These are phyloP conservation scores for Rugonectria rugulosa DNA, from an alignment of 2,329 filamentous ascomycete species.

Conservation along the genomic window DNA sequence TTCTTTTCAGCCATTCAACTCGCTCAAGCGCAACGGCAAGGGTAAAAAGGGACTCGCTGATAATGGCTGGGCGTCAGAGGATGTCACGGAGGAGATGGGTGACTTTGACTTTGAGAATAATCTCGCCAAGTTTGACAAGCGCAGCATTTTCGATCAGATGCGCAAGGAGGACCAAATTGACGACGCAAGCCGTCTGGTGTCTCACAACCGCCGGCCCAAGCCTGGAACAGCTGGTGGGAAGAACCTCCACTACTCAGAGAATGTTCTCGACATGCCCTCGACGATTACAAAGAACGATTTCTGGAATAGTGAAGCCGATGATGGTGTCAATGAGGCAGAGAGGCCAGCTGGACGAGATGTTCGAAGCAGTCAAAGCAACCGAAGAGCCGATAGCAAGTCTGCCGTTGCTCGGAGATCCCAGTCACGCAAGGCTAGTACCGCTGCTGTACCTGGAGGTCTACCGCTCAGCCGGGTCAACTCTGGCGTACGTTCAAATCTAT, in stretches of 20 bases:
- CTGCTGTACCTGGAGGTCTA: constrained; percentile 44
- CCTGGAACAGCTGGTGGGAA: constrained; percentile 81
- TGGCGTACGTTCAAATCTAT: constrained; percentile 46
- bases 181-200: constrained; percentile 89
- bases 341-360: constrained; percentile 58
- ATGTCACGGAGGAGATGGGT: constrained; percentile 91
- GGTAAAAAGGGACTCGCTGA: constrained; percentile 57
- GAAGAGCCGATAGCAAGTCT: constrained; percentile 62
- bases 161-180: constrained; percentile 86
- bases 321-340: constrained; percentile 58
- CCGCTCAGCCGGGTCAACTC: constrained; percentile 59
- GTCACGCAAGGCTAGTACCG: constrained; percentile 63
- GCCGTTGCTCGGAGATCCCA: constrained; percentile 58
- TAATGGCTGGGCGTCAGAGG: constrained; percentile 94
- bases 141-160: constrained; percentile 89
- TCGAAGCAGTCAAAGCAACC: constrained; percentile 58
- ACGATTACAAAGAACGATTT: constrained; percentile 56
- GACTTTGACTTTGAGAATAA: constrained; percentile 95
- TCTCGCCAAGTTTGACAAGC: constrained; percentile 94
- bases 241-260: constrained; percentile 91
- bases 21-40: constrained; percentile 64
- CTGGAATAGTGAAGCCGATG: constrained; percentile 80
- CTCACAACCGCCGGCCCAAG: constrained; percentile 78
- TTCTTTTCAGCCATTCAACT: constrained; percentile 69
- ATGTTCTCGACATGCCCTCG: constrained; percentile 75